A percentile compares a stretch with the other conserved stretches of the same genome.
These are phyloP conservation scores for Silene uniflora DNA, from an alignment of 148 eudicot species.

Conservation along the genomic window DNA sequence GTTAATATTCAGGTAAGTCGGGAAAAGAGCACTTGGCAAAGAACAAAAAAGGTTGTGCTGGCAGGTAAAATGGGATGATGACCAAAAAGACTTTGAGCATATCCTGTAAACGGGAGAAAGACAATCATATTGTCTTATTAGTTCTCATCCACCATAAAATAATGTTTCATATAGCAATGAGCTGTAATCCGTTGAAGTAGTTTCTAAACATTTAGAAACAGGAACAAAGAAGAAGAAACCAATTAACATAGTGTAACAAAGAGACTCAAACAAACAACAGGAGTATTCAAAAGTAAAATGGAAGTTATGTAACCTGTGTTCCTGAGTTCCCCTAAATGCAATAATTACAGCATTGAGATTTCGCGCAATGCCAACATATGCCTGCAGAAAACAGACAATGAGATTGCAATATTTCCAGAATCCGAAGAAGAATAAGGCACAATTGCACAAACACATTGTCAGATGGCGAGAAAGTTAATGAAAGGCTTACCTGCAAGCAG, in stretches of 20 bases:
- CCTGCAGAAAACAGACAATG: slow-evolving; percentile 41
- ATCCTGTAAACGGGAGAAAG: background rate
- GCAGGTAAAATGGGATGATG: background rate
- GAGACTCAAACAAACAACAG: background rate
- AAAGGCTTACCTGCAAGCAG: slow-evolving; percentile 40
- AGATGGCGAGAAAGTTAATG: background rate
- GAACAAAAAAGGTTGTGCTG: background rate
- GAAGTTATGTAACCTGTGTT: slow-evolving; percentile 49
- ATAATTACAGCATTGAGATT: slow-evolving; percentile 78
- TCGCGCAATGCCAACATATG: slow-evolving; percentile 84
- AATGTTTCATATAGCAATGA: background rate
- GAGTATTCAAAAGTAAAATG: slow-evolving; percentile 7
- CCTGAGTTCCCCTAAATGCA: slow-evolving; percentile 97
- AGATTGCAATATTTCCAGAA: background rate
- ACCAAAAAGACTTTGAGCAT: background rate
- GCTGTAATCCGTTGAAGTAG: background rate
- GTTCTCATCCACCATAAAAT: background rate
- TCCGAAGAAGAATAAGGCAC: background rate
- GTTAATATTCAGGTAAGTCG: no score
- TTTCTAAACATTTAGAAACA: background rate
- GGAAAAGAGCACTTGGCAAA: background rate
- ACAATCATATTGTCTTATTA: background rate
- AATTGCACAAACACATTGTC: background rate
- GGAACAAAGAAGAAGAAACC: background rate
- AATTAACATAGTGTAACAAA: background rate